phyloP scores from a whole-genome alignment of 2,329 filamentous ascomycete genomes.

The Colletotrichum tropicicola region DNA sequence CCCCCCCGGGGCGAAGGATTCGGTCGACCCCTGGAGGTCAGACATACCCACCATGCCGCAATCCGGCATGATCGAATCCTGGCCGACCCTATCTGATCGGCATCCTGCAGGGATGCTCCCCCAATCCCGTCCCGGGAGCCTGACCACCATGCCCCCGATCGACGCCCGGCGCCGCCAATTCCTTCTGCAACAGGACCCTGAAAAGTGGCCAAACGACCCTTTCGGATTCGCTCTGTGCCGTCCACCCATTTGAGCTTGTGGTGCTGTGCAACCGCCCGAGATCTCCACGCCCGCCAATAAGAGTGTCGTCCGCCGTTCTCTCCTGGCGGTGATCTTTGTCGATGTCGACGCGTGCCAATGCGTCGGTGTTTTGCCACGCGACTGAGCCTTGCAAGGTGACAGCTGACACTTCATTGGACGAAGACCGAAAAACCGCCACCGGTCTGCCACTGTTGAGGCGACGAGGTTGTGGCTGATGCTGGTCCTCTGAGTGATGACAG shows the following conservation, averaged over 20 bases:
- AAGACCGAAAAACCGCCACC: background rate
- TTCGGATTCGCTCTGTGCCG: background rate
- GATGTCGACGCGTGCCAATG: too few relatives aligned
- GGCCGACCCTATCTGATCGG: slow-evolving; percentile 6
- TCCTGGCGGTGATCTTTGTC: too few relatives aligned
- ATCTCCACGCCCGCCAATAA: too few relatives aligned
- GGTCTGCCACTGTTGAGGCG: background rate
- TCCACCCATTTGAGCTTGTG: background rate
- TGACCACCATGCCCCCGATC: slow-evolving; percentile 1
- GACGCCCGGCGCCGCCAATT: background rate
- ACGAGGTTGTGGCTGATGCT: background rate
- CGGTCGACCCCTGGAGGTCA: background rate
- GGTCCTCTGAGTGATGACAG: background rate
- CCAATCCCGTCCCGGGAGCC: background rate
- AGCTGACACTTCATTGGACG: background rate
- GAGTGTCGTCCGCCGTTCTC: too few relatives aligned
- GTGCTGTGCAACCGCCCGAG: background rate
- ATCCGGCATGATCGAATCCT: background rate
- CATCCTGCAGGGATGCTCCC: background rate
- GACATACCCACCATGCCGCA: background rate
- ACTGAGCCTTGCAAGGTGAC: background rate
- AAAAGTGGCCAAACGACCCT: background rate
- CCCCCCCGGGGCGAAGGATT: slow-evolving; percentile 7
- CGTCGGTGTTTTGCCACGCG: background rate
- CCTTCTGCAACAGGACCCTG: background rate